Evolutionary conservation across 345 rosid genomes (phyloP), one percentile per base, ranked within the genome.

Genomic region (Populus ilicifolia): DNA sequence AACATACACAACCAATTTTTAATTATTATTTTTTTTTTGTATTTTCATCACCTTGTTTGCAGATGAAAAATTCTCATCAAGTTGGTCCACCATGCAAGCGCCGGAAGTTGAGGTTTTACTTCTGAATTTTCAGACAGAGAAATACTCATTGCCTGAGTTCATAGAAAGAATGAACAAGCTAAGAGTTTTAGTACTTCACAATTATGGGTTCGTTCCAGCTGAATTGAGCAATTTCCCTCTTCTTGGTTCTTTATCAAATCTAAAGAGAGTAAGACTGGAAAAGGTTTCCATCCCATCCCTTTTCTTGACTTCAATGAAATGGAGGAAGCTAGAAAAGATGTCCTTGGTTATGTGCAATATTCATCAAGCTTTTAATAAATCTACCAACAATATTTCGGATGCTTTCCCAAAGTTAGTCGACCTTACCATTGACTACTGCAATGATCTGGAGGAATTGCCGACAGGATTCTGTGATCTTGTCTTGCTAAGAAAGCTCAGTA

Each of bases 161-260:
- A 82, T 90, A 43, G 78, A 75, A 54, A 62, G 75, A 79, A 86
- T 88, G 89, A 67, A 29, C 67, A 87, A 82, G 44, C 72, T 90
- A 29, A 88, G 84, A 86, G 91, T 83, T 64, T n/a, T 92, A 80
- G 70, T 72, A 0, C 80, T 90, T 76, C 79, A 80, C 59, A 87
- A 86, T 66, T 54, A 75, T 10, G 84, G 90, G 73, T 66, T 73
- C 78, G 77, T 11, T 33, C 80, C 85, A 0, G 71, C 89, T 1
- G 84, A 79, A 75, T 6, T 90, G 39, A 71, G 52, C n/a, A 88
- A 89, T 5, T 86, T 88, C 35, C 74, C 18, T 6, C 68, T 82
- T 27, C 67, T 90, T 21, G 75, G 68, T 29, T 77, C 79, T 69
- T 33, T 73, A 44, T 38, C 65, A 44, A 69, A 30, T 70, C 61